Evolutionary conservation across 768 basidiomycete genomes (phyloP).

Genomic region (Boletales sp.): DNA sequence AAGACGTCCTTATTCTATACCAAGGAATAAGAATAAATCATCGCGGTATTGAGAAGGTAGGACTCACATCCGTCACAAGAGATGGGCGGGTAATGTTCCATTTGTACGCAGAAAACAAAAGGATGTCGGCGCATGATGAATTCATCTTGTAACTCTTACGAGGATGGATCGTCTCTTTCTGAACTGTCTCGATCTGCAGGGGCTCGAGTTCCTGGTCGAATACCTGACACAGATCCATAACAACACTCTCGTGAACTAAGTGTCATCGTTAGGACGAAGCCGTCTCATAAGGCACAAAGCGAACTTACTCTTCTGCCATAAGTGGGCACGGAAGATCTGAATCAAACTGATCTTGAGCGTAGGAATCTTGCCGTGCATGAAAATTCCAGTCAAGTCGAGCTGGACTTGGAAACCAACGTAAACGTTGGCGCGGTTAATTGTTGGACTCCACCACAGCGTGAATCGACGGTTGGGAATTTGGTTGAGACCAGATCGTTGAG

Average conservation of each 20-base stretch:
- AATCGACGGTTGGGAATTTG: constrained; percentile 99
- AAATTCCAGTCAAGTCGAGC: constrained; percentile 94
- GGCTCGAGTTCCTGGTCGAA: constrained; percentile 99
- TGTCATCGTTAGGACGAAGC: constrained; percentile 8
- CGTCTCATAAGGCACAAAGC: constrained; percentile 8
- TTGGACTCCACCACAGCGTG: constrained; percentile 99
- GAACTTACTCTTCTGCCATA: constrained; percentile 97
- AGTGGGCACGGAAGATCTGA: constrained; percentile 99
- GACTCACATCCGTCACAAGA: constrained; percentile 82
- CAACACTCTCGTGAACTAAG: constrained; percentile 84
- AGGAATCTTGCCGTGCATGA: constrained; percentile 98
- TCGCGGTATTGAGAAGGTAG: not conserved
- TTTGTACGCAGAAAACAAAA: constrained; percentile 95
- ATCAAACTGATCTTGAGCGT: constrained; percentile 98
- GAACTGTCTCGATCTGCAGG: constrained; percentile 97
- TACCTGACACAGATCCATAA: constrained; percentile 97
- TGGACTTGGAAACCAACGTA: constrained; percentile 99
- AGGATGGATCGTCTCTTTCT: constrained; percentile 99
- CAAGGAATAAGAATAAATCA: constrained; percentile 7
- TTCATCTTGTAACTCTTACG: constrained; percentile 99
- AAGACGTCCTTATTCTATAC: constrained; percentile 84
- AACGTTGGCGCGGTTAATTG: constrained; percentile 98
- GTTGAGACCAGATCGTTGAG: constrained; percentile 95
- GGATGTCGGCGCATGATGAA: constrained; percentile 97
- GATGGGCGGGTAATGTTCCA: constrained; percentile 99